Evolutionary conservation across 2,329 filamentous ascomycete species (phyloP).

Genomic region (Colletotrichum noveboracense): DNA sequence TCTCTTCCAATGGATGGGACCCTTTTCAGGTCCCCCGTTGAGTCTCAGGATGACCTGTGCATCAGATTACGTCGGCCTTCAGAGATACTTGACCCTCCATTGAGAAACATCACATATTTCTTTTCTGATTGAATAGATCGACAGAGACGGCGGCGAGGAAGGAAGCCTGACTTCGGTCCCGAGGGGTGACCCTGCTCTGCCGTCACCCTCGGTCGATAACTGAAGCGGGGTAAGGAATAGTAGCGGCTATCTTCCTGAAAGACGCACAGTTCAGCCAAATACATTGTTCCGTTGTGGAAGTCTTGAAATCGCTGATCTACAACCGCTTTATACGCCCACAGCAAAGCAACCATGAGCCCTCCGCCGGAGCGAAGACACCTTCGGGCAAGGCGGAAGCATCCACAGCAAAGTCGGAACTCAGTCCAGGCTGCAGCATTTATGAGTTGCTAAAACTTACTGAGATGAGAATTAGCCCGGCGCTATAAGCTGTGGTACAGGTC

Average conservation of each 20-base stretch:
- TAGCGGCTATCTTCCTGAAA: background rate
- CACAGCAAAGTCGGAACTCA: rapidly evolving
- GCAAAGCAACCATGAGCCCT: background rate
- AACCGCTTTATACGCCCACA: background rate
- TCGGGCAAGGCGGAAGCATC: background rate
- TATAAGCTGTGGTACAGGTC: rapidly evolving
- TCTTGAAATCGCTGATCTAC: rapidly evolving
- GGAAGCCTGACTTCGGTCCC: background rate
- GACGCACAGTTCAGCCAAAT: too few species aligned
- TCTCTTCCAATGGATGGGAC: rapidly evolving
- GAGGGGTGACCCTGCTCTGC: rapidly evolving
- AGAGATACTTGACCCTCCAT: background rate
- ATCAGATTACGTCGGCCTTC: background rate
- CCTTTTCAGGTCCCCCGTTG: background rate
- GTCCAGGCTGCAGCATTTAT: rapidly evolving
- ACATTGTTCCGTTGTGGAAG: background rate
- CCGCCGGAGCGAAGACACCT: background rate
- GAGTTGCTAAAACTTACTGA: rapidly evolving
- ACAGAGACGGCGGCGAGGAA: background rate
- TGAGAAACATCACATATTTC: too few species aligned
- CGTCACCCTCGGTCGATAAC: background rate
- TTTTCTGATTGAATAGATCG: background rate
- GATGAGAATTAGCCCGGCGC: background rate
- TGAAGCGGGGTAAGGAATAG: rapidly evolving
- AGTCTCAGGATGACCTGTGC: background rate